These are phyloP conservation scores for Coemansia sp. DNA, from an alignment of 192 early-diverging fungal species.

Conservation along the genomic window DNA sequence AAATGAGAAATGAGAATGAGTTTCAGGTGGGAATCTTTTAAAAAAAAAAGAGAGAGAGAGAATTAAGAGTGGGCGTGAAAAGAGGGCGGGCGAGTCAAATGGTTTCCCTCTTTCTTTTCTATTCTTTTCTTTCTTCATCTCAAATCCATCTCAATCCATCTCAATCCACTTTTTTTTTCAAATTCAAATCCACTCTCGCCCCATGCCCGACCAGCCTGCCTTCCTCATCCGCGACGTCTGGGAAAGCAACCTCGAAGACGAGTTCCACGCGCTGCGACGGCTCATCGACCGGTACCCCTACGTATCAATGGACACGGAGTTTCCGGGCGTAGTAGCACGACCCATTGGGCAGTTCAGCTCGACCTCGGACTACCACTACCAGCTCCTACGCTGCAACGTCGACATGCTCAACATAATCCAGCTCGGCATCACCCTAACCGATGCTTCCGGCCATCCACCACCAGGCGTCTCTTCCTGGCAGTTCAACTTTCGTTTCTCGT, in stretches of 20 bases:
- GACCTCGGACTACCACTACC: slow-evolving; percentile 98
- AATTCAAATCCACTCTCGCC: not conserved
- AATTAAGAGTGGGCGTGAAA: too few relatives aligned
- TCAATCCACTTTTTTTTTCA: not conserved
- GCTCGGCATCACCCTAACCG: slow-evolving; percentile 92
- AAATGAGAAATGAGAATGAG: not conserved
- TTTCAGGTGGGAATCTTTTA: too few relatives aligned
- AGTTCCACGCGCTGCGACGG: slow-evolving; percentile 84
- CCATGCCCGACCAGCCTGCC: slow-evolving; percentile 8
- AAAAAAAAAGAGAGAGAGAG: too few relatives aligned
- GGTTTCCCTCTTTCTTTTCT: too few relatives aligned
- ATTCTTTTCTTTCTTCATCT: not conserved
- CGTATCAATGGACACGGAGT: slow-evolving; percentile 99
- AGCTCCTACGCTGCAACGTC: slow-evolving; percentile 96
- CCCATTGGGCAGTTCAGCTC: slow-evolving; percentile 97
- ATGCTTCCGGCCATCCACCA: slow-evolving; percentile 82
- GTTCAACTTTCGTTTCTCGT: slow-evolving; percentile 98
- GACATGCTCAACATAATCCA: slow-evolving; percentile 98
- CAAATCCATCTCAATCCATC: not conserved
- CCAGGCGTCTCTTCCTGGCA: slow-evolving; percentile 89
- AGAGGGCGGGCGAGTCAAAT: too few relatives aligned
- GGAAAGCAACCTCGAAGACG: slow-evolving; percentile 94
- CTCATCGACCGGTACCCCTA: slow-evolving; percentile 91
- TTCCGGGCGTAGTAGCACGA: slow-evolving; percentile 96
- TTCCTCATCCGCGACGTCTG: slow-evolving; percentile 80